phyloP scores from a whole-genome alignment of 352 stramenopile genomes.

The Globisporangium emineosum region DNA sequence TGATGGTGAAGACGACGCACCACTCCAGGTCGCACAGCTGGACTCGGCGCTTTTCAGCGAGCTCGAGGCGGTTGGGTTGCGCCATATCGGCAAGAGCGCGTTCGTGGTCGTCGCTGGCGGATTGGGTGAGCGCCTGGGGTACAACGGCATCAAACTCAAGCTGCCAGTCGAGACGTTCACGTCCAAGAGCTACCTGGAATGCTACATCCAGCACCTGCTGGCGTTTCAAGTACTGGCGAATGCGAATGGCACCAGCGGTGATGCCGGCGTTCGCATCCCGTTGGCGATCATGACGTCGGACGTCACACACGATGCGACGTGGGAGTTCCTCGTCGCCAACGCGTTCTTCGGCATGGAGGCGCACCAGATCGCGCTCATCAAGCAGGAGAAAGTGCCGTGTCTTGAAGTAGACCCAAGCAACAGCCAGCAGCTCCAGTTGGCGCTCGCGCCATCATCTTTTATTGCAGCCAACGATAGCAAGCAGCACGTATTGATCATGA shows the following conservation, averaged over 20 bases:
- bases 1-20: conserved; percentile 1
- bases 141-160: conserved; percentile 95
- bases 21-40: conserved; percentile 27
- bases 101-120: conserved; percentile 98
- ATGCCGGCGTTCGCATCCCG: conserved; percentile 55
- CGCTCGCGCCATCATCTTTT: conserved; percentile 35
- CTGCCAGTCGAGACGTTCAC: conserved; percentile 93
- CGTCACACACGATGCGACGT: conserved; percentile 92
- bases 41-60: conserved; percentile 39
- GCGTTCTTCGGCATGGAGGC: conserved; percentile 93
- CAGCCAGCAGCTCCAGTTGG: conserved; percentile 81
- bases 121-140: conserved; percentile 96
- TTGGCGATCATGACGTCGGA: conserved; percentile 98
- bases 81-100: conserved; percentile 72
- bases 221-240: conserved; percentile 75
- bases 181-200: conserved; percentile 89
- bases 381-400: conserved; percentile 96
- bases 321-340: conserved; percentile 87
- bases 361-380: conserved; percentile 93
- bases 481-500: conserved; percentile 71
- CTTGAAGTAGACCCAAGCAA: conserved; percentile 31
- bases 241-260: not conserved
- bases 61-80: conserved; percentile 44
- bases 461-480: conserved; percentile 24
- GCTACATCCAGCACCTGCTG: conserved; percentile 94